phyloP scores from a whole-genome alignment of 129 eudicot genomes.

The Apium graveolens region DNA sequence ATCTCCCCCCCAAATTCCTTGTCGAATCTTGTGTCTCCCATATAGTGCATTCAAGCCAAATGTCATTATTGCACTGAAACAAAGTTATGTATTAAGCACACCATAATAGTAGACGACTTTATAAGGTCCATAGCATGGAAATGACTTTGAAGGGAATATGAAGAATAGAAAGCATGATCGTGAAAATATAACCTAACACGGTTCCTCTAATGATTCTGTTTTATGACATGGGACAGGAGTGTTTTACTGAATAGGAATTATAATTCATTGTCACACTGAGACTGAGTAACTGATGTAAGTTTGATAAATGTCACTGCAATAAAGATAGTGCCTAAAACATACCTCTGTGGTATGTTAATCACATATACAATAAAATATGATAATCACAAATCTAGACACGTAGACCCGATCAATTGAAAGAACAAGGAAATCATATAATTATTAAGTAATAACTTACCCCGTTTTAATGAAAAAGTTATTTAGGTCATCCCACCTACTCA shows the following conservation, averaged over 20 bases:
- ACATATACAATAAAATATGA: too few relatives aligned
- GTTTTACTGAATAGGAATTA: neutral
- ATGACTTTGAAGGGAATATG: neutral
- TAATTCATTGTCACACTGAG: neutral
- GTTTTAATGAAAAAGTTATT: constrained; percentile 57
- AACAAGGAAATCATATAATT: neutral
- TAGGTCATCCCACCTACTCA: constrained; percentile 89
- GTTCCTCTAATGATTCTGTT: neutral
- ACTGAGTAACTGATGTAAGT: neutral
- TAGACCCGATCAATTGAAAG: neutral
- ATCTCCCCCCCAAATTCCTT: constrained; percentile 52
- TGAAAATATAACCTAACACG: neutral
- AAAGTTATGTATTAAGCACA: neutral
- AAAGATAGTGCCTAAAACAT: neutral
- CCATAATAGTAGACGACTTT: neutral
- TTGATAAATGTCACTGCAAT: neutral
- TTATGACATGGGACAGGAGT: neutral
- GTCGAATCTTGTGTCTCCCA: constrained; percentile 51
- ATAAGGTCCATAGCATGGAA: neutral
- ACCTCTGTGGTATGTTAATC: neutral
- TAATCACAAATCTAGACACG: neutral
- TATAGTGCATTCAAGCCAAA: constrained; percentile 81
- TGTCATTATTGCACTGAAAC: constrained; percentile 63
- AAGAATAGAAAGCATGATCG: neutral
- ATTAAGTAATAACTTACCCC: constrained; percentile 37